phyloP scores from a whole-genome alignment of 2,329 filamentous ascomycete species.

The Zymoseptoria tritici region DNA sequence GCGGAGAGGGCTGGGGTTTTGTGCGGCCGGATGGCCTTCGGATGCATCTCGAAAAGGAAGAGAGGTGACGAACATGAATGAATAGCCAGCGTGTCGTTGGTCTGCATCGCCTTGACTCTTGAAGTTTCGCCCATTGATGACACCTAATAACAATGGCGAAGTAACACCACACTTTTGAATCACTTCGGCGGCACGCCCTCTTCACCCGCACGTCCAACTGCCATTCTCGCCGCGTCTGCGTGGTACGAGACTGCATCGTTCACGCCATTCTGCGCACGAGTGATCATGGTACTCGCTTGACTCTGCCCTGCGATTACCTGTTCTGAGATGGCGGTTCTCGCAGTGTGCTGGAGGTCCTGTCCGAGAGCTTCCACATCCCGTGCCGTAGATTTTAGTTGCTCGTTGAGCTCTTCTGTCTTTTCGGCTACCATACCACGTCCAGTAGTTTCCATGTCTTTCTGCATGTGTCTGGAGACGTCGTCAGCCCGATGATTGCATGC shows the following conservation, averaged over 20 bases:
- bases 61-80: neutral
- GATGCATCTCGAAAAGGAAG: neutral
- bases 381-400: constrained; percentile 7
- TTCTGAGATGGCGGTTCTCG: constrained; percentile 4
- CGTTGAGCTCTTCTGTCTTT: constrained; percentile 10
- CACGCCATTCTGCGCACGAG: neutral
- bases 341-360: constrained; percentile 9
- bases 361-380: constrained; percentile 11
- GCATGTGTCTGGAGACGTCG: constrained; percentile 9
- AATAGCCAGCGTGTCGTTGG: neutral
- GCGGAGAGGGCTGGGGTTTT: neutral
- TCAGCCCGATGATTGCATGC: too few relatives aligned
- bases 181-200: neutral
- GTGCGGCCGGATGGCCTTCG: neutral
- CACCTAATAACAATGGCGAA: neutral
- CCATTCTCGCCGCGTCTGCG: neutral
- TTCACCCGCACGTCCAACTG: neutral
- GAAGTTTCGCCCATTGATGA: neutral
- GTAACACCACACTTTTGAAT: neutral
- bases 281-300: neutral
- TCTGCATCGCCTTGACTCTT: neutral
- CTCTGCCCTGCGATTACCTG: neutral
- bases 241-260: neutral
- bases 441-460: constrained; percentile 15
- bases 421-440: constrained; percentile 10